Evolutionary conservation across 108 stramenopile species (phyloP).

Genomic region (Asterionellopsis glacialis): DNA sequence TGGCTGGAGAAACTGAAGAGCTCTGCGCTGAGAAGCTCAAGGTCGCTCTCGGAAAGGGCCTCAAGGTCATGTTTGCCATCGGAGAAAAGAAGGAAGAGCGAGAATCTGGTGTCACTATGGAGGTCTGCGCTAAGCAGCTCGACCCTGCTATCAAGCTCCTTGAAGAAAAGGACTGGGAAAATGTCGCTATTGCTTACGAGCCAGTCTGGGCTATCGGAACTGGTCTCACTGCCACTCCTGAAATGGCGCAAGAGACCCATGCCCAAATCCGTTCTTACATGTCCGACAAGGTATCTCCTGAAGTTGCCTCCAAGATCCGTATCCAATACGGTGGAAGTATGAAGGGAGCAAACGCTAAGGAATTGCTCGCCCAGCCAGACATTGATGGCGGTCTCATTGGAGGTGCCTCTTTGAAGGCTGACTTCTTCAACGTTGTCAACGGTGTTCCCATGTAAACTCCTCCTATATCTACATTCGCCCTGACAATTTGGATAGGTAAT

Average conservation of each 20-base stretch:
- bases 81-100: slow-evolving; percentile 99
- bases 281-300: slow-evolving; percentile 76
- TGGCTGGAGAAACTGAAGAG: slow-evolving; percentile 87
- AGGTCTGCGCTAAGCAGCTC: slow-evolving; percentile 86
- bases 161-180: slow-evolving; percentile 76
- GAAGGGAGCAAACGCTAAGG: slow-evolving; percentile 90
- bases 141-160: slow-evolving; percentile 76
- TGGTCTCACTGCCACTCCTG: slow-evolving; percentile 97
- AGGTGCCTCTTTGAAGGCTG: slow-evolving; percentile 90
- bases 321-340: slow-evolving; percentile 98
- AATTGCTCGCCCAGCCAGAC: slow-evolving; percentile 77
- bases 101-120: slow-evolving; percentile 88
- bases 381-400: slow-evolving; percentile 97
- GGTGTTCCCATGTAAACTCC: slow-evolving; percentile 59
- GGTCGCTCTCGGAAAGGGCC: slow-evolving; percentile 91
- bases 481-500: too few relatives aligned
- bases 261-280: slow-evolving; percentile 90
- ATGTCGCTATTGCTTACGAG: slow-evolving; percentile 90
- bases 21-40: slow-evolving; percentile 94
- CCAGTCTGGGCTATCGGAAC: slow-evolving; percentile 91
- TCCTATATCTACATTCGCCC: too few relatives aligned
- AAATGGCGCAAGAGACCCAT: slow-evolving; percentile 99
- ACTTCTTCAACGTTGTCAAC: slow-evolving; percentile 94
- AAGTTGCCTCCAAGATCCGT: slow-evolving; percentile 78
- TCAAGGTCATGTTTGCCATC: slow-evolving; percentile 96